Conservation (phyloP, 768 basidiomycete genomes). For the Agaricus subrufescens region DNA sequence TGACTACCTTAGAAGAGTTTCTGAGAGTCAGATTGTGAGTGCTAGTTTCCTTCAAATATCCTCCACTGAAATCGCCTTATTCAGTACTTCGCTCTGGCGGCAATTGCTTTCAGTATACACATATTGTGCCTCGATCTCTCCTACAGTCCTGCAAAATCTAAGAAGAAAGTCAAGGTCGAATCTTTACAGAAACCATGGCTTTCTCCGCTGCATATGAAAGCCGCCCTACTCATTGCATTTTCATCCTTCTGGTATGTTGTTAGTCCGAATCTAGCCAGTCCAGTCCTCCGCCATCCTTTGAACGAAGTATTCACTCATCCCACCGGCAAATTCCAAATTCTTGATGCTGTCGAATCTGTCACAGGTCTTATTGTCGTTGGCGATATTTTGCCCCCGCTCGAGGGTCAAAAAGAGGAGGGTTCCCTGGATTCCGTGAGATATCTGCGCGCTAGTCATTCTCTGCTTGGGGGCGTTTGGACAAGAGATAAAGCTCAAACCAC, state of each 20-base stretch:
- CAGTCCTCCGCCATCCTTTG: conserved; percentile 54
- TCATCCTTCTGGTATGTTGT: conserved; percentile 31
- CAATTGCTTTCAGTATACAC: conserved; percentile 6
- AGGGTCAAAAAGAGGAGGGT: conserved; percentile 17
- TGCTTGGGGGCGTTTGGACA: conserved; percentile 79
- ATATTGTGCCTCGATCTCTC: conserved; percentile 6
- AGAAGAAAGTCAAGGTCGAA: conserved; percentile 13
- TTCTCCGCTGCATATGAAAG: conserved; percentile 20
- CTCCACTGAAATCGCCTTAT: conserved; percentile 15
- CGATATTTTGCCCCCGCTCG: conserved; percentile 47
- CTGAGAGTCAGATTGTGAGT: conserved; percentile 36
- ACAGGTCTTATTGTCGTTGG: conserved; percentile 85
- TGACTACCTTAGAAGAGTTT: conserved; percentile 22
- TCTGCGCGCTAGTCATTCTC: conserved; percentile 59
- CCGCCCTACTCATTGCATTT: conserved; percentile 22
- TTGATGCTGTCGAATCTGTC: conserved; percentile 61
- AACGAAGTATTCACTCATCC: conserved; percentile 46
- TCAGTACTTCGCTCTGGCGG: conserved; percentile 34
- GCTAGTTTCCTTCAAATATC: not conserved
- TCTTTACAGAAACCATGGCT: not conserved
- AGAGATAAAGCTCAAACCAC: conserved; percentile 41
- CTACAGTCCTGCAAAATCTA: conserved; percentile 8
- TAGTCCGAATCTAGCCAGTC: conserved; percentile 39
- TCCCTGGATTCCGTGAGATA: conserved; percentile 52
- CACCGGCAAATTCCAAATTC: conserved; percentile 53